Conservation (phyloP, 1,284 basidiomycete genomes). For the Entoloma clypeatum region DNA sequence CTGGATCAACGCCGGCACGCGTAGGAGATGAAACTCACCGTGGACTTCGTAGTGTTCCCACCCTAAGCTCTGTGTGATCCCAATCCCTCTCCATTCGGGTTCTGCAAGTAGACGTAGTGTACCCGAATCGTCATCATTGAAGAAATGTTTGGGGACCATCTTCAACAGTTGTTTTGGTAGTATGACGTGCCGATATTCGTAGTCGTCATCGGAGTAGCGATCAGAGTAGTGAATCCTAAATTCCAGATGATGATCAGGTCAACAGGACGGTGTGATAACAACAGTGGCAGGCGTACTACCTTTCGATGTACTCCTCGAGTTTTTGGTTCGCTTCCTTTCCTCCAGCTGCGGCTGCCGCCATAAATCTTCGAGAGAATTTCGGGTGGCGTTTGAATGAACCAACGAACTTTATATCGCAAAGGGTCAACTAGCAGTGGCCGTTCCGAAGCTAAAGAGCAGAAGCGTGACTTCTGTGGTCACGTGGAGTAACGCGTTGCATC, state of each 20-base stretch:
- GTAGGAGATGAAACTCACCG: slow-evolving; percentile 53
- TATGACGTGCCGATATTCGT: slow-evolving; percentile 91
- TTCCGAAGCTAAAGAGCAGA: not conserved
- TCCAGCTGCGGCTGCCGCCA: slow-evolving; percentile 29
- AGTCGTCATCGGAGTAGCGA: slow-evolving; percentile 78
- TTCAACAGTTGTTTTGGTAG: slow-evolving; percentile 84
- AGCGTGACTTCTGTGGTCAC: slow-evolving; percentile 6
- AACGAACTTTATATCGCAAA: too few relatives aligned
- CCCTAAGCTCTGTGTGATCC: slow-evolving; percentile 92
- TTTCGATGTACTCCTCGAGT: slow-evolving; percentile 67
- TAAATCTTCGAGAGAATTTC: too few relatives aligned
- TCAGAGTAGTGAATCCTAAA: slow-evolving; percentile 84
- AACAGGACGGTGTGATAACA: slow-evolving; percentile 10
- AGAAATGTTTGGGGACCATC: slow-evolving; percentile 81
- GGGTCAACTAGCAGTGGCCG: slow-evolving; percentile 5
- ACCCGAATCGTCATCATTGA: slow-evolving; percentile 74
- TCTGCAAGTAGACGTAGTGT: slow-evolving; percentile 82
- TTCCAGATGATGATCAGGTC: slow-evolving; percentile 16
- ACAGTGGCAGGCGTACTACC: slow-evolving; percentile 35
- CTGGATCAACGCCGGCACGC: not conserved
- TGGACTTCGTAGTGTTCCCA: slow-evolving; percentile 99
- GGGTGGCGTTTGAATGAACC: too few relatives aligned
- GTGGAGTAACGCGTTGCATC: slow-evolving; percentile 15
- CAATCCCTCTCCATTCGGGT: slow-evolving; percentile 92
- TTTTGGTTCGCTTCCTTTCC: slow-evolving; percentile 44